Evolutionary conservation across 257 asterid species (phyloP).

Genomic region (Scutellaria baicalensis): DNA sequence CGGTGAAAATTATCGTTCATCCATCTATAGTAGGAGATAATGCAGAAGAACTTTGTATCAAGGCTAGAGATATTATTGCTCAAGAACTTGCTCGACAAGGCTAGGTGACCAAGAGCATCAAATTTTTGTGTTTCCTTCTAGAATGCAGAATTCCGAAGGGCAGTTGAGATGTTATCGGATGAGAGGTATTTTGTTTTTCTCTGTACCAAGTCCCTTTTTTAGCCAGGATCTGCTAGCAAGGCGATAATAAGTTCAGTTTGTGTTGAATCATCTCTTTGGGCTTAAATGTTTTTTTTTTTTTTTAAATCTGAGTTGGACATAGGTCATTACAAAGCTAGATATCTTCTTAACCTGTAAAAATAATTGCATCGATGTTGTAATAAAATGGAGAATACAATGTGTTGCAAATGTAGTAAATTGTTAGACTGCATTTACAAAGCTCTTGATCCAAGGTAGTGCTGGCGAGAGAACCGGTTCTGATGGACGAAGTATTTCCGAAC

Average conservation of each 20-base stretch:
- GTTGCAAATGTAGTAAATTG: neutral
- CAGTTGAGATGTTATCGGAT: neutral
- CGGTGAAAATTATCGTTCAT: conserved; percentile 70
- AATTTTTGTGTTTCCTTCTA: neutral
- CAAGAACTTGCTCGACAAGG: conserved; percentile 45
- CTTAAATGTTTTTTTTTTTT: neutral
- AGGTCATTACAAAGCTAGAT: neutral
- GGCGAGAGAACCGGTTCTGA: neutral
- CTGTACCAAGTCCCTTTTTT: neutral
- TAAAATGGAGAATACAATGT: neutral
- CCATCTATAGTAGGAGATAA: conserved; percentile 50
- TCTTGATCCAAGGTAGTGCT: neutral
- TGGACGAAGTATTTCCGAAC: neutral
- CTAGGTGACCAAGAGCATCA: conserved; percentile 14
- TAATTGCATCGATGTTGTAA: neutral
- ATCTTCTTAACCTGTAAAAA: neutral
- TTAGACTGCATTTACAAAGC: neutral
- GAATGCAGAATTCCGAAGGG: conserved; percentile 4
- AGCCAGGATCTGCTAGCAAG: neutral
- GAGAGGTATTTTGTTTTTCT: conserved; percentile 14
- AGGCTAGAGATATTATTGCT: conserved; percentile 62
- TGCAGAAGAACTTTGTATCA: conserved; percentile 52
- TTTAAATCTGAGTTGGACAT: neutral
- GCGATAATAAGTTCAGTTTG: conserved; percentile 1
- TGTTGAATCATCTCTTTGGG: neutral